These are phyloP conservation scores for Nitzschia inconspicua DNA, from an alignment of 108 stramenopile species.

Conservation along the genomic window DNA sequence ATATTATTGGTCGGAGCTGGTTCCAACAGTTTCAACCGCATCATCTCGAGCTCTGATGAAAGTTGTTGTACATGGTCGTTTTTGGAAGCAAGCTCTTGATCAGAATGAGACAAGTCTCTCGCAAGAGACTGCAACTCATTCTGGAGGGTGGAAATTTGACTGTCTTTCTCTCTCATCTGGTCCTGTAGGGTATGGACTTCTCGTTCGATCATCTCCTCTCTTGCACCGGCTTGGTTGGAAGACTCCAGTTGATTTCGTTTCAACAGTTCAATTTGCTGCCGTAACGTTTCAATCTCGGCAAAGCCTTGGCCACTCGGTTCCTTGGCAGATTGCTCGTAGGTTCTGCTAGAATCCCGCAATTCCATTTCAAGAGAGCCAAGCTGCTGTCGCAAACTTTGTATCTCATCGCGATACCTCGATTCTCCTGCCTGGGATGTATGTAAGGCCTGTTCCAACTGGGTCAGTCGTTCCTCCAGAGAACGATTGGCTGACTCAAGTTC, in stretches of 20 bases:
- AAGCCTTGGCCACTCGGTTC: conserved; percentile 18
- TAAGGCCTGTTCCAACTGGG: neutral
- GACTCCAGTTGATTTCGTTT: conserved; percentile 4
- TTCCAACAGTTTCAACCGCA: conserved; percentile 2
- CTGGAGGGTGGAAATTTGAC: conserved; percentile 35
- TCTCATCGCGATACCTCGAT: neutral
- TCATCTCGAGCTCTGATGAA: conserved; percentile 20
- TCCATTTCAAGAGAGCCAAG: conserved; percentile 5
- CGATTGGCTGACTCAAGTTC: conserved; percentile 4
- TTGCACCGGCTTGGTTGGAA: conserved; percentile 6
- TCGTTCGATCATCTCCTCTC: conserved; percentile 11
- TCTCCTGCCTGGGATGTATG: neutral
- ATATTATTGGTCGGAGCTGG: conserved; percentile 10
- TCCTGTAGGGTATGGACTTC: conserved; percentile 25
- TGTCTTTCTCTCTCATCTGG: conserved; percentile 18
- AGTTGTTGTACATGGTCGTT: conserved; percentile 35
- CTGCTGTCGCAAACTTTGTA: neutral
- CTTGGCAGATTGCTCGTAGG: neutral
- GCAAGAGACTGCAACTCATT: conserved; percentile 19
- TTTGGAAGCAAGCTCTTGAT: conserved; percentile 26
- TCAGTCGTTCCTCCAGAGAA: neutral
- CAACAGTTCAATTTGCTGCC: conserved; percentile 21
- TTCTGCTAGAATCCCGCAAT: neutral
- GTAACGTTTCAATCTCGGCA: conserved; percentile 10
- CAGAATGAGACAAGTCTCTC: conserved; percentile 24